These are phyloP conservation scores for Hymenoscyphus fraxineus DNA, from an alignment of 2,329 filamentous ascomycete species.

Conservation along the genomic window DNA sequence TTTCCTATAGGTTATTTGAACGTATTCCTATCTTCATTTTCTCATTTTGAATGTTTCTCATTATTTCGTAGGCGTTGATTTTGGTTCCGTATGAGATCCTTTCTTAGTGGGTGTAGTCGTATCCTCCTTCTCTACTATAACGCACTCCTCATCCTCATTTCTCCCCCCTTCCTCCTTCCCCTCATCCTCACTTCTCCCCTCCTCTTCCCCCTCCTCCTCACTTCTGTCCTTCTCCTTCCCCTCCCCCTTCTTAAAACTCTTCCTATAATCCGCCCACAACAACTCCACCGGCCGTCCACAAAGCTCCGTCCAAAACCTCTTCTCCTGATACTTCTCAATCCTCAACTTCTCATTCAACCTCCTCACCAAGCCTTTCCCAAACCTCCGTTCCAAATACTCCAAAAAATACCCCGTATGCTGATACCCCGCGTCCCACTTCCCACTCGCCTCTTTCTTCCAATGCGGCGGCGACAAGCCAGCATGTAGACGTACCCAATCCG, in stretches of 20 bases:
- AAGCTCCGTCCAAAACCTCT: slow-evolving; percentile 63
- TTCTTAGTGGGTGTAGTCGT: slow-evolving; percentile 9
- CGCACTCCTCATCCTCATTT: slow-evolving; percentile 30
- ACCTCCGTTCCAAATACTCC: slow-evolving; percentile 72
- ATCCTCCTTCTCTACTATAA: slow-evolving; percentile 32
- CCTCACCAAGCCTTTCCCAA: slow-evolving; percentile 55
- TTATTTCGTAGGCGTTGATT: not conserved
- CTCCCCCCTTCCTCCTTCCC: slow-evolving; percentile 8
- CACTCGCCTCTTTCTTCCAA: slow-evolving; percentile 59
- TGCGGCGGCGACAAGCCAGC: slow-evolving; percentile 73
- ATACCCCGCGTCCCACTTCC: slow-evolving; percentile 84
- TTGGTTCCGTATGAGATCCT: not conserved
- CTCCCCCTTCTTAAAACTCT: slow-evolving; percentile 30
- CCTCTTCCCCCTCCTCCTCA: slow-evolving; percentile 6
- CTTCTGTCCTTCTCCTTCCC: not conserved
- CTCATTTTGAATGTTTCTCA: not conserved
- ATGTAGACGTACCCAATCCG: slow-evolving; percentile 84
- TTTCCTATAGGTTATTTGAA: no score
- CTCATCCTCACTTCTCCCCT: no score
- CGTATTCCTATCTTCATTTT: no score
- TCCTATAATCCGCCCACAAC: slow-evolving; percentile 72
- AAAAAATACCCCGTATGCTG: slow-evolving; percentile 89
- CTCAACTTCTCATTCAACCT: slow-evolving; percentile 66
- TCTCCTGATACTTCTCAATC: slow-evolving; percentile 59
- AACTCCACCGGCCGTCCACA: slow-evolving; percentile 62